Conservation (phyloP, 148 eudicot species). For the Euryodendron excelsum region DNA sequence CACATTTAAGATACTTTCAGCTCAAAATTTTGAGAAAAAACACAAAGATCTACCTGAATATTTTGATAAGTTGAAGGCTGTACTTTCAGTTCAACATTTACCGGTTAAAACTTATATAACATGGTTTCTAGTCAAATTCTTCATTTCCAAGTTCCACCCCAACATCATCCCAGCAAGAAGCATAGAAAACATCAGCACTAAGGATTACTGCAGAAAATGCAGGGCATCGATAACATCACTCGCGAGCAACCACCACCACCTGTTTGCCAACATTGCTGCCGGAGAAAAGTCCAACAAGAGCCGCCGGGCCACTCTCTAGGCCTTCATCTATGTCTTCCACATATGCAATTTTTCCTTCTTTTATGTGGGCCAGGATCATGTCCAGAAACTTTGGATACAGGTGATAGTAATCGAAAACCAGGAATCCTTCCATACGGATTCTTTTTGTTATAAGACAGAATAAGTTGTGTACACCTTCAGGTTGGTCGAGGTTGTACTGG, state of each 20-base stretch:
- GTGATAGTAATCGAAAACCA: slow-evolving; percentile 33
- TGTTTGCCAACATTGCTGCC: slow-evolving; percentile 57
- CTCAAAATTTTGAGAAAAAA: too few species aligned
- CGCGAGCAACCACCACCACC: slow-evolving; percentile 37
- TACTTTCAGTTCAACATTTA: too few species aligned
- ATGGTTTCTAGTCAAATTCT: too few species aligned
- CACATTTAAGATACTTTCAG: too few species aligned
- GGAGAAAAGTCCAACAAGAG: slow-evolving; percentile 46
- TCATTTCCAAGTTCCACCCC: too few species aligned
- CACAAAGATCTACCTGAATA: too few species aligned
- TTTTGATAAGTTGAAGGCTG: too few species aligned
- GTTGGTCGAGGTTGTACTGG: slow-evolving; percentile 39
- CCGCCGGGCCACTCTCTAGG: slow-evolving; percentile 45
- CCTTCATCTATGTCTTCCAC: slow-evolving; percentile 55
- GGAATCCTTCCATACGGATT: slow-evolving; percentile 48
- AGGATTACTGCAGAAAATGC: neutral
- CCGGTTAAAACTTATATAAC: too few species aligned
- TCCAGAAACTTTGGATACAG: slow-evolving; percentile 43
- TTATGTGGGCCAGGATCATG: slow-evolving; percentile 36
- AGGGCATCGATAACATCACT: slow-evolving; percentile 9
- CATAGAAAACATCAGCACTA: too few species aligned
- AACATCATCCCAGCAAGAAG: too few species aligned
- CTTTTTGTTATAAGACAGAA: slow-evolving; percentile 32
- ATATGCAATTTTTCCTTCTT: slow-evolving; percentile 36
- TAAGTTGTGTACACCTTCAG: slow-evolving; percentile 47